A percentile compares a stretch with the other conserved stretches of the same genome.
Conservation (phyloP, 1,139 yeast genomes). For the Geotrichum histeridarum region DNA sequence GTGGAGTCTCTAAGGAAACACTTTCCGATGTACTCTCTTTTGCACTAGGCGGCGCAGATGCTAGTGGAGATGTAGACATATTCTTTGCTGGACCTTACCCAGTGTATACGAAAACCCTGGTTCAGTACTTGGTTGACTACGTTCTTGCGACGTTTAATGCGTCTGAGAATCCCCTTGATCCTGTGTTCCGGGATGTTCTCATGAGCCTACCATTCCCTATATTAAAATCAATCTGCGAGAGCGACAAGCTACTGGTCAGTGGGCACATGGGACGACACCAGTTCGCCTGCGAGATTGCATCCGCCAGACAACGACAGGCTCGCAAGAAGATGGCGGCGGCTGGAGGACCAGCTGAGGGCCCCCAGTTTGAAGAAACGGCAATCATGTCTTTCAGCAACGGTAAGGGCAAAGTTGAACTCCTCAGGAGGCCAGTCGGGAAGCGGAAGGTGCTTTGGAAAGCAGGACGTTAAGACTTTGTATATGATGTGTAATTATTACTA, state of each 20-base stretch:
- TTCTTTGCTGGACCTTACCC: conserved; percentile 35
- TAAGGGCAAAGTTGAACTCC: conserved; percentile 35
- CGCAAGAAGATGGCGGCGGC: conserved; percentile 21
- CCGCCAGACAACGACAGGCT: conserved; percentile 26
- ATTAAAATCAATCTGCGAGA: conserved; percentile 32
- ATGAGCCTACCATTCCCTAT: conserved; percentile 30
- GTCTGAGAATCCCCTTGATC: conserved; percentile 21
- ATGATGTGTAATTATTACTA: too few species aligned
- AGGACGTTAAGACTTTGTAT: conserved; percentile 16
- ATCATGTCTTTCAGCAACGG: conserved; percentile 38
- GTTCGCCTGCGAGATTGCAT: conserved; percentile 31
- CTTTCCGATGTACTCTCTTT: conserved; percentile 28
- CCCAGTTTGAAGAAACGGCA: conserved; percentile 33
- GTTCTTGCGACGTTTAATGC: conserved; percentile 27
- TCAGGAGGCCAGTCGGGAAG: conserved; percentile 31
- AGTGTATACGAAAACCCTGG: conserved; percentile 31
- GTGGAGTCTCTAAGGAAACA: conserved; percentile 24
- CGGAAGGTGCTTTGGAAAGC: conserved; percentile 36
- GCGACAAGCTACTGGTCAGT: conserved; percentile 26
- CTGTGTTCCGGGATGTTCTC: conserved; percentile 23
- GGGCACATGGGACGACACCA: conserved; percentile 33
- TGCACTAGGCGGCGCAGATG: conserved; percentile 21
- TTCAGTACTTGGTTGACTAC: conserved; percentile 27
- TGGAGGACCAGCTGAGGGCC: conserved; percentile 7
- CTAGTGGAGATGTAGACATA: conserved; percentile 13